Evolutionary conservation across 257 asterid genomes (phyloP), one percentile per base, ranked within the genome.

Genomic region (Knoxia roxburghii): DNA sequence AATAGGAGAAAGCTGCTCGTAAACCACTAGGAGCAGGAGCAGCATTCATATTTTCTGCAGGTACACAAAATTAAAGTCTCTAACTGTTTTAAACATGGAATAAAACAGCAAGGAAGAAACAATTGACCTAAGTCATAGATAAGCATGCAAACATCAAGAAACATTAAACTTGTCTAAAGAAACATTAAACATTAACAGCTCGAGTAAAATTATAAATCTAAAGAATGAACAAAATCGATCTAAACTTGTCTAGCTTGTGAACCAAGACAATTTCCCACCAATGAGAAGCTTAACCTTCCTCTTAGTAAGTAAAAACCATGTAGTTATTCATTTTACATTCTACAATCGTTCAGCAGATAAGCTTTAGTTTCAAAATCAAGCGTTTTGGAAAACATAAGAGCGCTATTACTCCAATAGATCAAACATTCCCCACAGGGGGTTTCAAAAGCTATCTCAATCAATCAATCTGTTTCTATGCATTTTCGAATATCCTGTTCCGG

Each of bases 1-100:
- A 85, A 52, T 93, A 88, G 63, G 97, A 90, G 69, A 93, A 75
- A 30, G 99, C 95, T 39, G 90, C 73, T 57, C 92, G 81, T 40
- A 73, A 50, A 58, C 87, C 75, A 62, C 78, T 69, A 37, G 85
- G 73, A 26, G 82, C 59, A 29, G 91, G 73, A 68, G 77, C 75
- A 67, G 80, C 76, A 65, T 67, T 89, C 96, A 89, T 91, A 4
- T 32, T 12, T 8, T 65, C 61, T 65, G 45, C 23, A 50, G 65
- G 17, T 18, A 58, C 21, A 32, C 29, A 8, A 58, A 18, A 8
- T 58, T 9, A 32, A 23, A 58, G 7, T 1, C 18, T 35, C 12
- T 64, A 9, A 46, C 45, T 7, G 30, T 35, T 27, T 5, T 63
- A 32, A 6, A 6, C 64, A 45, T 43, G 6, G 37, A 10, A 15